Conservation (phyloP, 2,329 filamentous ascomycete genomes). For the Claviceps africana region DNA sequence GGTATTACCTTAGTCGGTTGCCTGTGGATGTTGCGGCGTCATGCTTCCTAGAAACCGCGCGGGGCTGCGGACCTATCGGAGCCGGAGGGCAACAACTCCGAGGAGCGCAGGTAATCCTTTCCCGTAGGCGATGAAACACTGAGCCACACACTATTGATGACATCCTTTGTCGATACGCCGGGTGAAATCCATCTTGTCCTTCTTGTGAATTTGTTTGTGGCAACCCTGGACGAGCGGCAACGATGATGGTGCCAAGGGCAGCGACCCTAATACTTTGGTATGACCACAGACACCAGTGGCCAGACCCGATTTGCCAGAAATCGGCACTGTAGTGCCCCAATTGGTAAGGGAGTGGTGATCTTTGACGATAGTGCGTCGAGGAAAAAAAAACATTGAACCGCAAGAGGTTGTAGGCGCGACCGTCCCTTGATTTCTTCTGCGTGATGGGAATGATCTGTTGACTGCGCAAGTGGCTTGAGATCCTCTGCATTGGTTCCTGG, state of each 20-base stretch:
- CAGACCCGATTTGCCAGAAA: background rate
- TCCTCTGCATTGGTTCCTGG: background rate
- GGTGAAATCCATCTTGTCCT: background rate
- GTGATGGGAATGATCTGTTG: background rate
- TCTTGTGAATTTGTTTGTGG: background rate
- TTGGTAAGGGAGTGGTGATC: too few relatives aligned
- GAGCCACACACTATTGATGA: background rate
- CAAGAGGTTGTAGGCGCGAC: background rate
- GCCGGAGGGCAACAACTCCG: background rate
- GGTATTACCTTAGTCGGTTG: background rate
- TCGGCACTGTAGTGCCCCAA: background rate
- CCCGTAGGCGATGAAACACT: background rate
- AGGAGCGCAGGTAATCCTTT: background rate
- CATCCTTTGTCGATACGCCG: background rate
- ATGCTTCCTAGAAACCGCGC: background rate
- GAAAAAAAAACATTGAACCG: background rate
- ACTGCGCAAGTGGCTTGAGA: background rate
- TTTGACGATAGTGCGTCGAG: background rate
- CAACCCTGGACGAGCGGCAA: too few relatives aligned
- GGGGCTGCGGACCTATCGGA: background rate
- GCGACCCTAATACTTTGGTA: too few relatives aligned
- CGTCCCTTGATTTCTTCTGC: background rate
- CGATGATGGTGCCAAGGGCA: background rate
- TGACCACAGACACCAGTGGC: too few relatives aligned
- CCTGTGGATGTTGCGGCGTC: background rate